phyloP scores from a whole-genome alignment of 768 basidiomycete species.

The Amanita subjunquillea region DNA sequence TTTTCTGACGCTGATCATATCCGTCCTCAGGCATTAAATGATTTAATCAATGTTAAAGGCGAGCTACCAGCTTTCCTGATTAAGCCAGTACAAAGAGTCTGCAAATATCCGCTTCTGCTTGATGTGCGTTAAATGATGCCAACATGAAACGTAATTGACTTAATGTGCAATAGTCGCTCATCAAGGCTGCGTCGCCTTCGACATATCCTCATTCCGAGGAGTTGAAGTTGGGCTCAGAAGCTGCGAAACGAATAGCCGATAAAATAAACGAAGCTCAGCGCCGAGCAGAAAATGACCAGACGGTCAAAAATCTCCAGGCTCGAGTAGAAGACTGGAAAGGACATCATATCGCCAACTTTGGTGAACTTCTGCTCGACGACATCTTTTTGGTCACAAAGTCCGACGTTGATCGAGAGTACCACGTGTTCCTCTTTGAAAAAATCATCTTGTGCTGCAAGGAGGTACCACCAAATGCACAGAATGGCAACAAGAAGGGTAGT shows the following conservation, averaged over 20 bases:
- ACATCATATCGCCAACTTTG: conserved; percentile 90
- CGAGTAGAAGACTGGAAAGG: conserved; percentile 99
- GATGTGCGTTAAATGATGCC: conserved; percentile 45
- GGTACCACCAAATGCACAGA: conserved; percentile 45
- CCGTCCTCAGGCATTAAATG: conserved; percentile 56
- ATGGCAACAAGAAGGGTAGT: conserved; percentile 54
- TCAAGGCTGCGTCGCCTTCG: conserved; percentile 55
- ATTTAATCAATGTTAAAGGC: conserved; percentile 81
- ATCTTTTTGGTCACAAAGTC: conserved; percentile 94
- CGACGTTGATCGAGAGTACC: conserved; percentile 94
- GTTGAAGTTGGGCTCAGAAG: conserved; percentile 71
- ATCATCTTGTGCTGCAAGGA: conserved; percentile 99
- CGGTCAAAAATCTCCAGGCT: conserved; percentile 73
- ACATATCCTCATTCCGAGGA: conserved; percentile 71
- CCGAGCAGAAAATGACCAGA: conserved; percentile 83
- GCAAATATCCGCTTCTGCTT: conserved; percentile 95
- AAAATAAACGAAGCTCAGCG: conserved; percentile 94
- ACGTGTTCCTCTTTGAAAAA: conserved; percentile 97
- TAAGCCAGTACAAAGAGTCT: conserved; percentile 96
- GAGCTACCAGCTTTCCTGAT: conserved; percentile 96
- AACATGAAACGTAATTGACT: background rate
- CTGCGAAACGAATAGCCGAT: conserved; percentile 88
- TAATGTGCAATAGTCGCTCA: conserved; percentile 42
- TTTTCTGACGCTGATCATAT: conserved; percentile 28
- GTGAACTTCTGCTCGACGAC: conserved; percentile 89